Percentiles rank a stretch among this genome's conserved stretches.
Conservation (phyloP, 2,329 filamentous ascomycete genomes). For the Ophiostoma angusticollis region DNA sequence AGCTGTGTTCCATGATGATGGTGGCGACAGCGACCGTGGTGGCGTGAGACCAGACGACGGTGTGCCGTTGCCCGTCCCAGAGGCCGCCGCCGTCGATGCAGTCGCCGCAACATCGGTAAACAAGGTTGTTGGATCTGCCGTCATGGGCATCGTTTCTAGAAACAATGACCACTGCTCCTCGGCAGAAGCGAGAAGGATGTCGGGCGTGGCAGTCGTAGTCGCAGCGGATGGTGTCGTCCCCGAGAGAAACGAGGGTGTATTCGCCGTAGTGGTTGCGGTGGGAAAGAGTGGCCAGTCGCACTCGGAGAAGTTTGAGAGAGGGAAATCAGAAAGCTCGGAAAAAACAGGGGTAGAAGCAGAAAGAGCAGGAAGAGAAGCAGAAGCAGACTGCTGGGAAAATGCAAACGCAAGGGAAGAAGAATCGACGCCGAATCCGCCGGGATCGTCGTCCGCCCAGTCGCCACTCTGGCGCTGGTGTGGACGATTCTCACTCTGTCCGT, state of each 20-base stretch:
- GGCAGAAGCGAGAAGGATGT: no score
- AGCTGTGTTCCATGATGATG: no score
- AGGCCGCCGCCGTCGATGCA: no score
- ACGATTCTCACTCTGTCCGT: constrained; percentile 4
- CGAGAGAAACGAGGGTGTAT: no score
- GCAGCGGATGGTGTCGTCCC: not conserved
- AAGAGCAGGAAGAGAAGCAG: not conserved
- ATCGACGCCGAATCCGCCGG: constrained; percentile 1
- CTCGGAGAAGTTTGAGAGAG: not conserved
- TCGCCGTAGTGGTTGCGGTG: no score
- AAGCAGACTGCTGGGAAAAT: not conserved
- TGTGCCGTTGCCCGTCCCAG: no score
- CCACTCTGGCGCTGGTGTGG: not conserved
- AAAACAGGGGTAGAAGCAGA: not conserved
- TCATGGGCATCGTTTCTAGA: no score
- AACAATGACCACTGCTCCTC: no score
- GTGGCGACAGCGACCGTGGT: no score
- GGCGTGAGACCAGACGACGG: no score
- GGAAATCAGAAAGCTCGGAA: not conserved
- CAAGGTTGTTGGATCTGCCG: no score
- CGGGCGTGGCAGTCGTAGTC: not conserved
- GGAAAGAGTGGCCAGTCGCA: constrained; percentile 3
- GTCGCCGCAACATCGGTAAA: no score
- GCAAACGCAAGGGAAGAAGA: constrained; percentile 6
- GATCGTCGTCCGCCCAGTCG: constrained; percentile 4